Base-by-base conservation (phyloP, 78 protist species). In the Trichosphaerium sp. region DNA sequence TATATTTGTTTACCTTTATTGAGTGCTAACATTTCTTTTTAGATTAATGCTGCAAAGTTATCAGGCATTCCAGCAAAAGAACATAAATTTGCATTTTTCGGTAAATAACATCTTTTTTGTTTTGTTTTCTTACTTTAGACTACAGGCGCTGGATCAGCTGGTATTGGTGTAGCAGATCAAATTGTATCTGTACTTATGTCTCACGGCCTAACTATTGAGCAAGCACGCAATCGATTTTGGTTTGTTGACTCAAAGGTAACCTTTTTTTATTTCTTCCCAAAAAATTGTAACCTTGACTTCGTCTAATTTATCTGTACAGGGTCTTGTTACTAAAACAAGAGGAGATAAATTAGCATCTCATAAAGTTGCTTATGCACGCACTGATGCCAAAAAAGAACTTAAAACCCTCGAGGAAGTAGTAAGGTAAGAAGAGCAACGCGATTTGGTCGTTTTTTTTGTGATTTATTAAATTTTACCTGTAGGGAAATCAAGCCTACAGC, bases 71-170 rank as follows among this genome's bases (percentile, higher is more conserved):
- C 64, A 44, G 21, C 65, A 43, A 25, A 4, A 11, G 79, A 90
- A n/a, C 90, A 90, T n/a, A 47, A 75, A 51, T 37, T 91, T 8
- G 83, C 87, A 23, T 75, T 83, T 42, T 29, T 76, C 25, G 97
- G n/a, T n/a, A n/a, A n/a, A n/a, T n/a, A n/a, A n/a, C n/a, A n/a
- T n/a, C n/a, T n/a, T n/a, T n/a, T n/a, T n/a, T n/a, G n/a, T n/a
- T n/a, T n/a, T n/a, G n/a, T n/a, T n/a, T n/a, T n/a, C n/a, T n/a
- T n/a, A n/a, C n/a, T n/a, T n/a, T n/a, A n/a, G n/a, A n/a, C n/a
- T n/a, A n/a, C n/a, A n/a, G n/a, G 97, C 28, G 97, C 97, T 1
- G 97, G 97, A 15, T 48, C 72, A 26, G 97, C 97, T 2, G 96
- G 89, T 43, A 34, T 84, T 7, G 95, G 95, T 51, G 89, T 91